Evolutionary conservation across 352 stramenopile species (phyloP).

Genomic region (Globisporangium paddicum): DNA sequence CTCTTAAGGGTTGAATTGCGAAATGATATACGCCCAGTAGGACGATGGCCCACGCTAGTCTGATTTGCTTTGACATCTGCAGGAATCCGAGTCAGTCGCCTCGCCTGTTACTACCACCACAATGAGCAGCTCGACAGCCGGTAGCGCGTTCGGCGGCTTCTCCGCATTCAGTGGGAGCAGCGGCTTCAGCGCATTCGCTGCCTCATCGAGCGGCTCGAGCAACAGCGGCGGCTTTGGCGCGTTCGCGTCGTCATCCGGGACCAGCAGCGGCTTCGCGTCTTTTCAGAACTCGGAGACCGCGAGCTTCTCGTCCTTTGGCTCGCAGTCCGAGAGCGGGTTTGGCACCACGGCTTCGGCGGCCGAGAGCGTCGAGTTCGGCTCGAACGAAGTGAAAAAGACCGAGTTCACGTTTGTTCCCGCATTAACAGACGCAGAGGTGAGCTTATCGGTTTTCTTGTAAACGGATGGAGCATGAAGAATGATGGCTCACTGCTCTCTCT

Average conservation of each 20-base stretch:
- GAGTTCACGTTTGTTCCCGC: conserved; percentile 39
- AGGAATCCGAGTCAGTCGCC: neutral
- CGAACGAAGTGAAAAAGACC: conserved; percentile 36
- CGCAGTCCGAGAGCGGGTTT: conserved; percentile 34
- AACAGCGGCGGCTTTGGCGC: conserved; percentile 22
- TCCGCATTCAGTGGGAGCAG: conserved; percentile 43
- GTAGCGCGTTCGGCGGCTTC: conserved; percentile 49
- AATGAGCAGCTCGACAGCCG: conserved; percentile 14
- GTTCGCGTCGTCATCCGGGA: conserved; percentile 10
- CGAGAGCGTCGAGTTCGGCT: conserved; percentile 45
- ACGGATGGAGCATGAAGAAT: neutral
- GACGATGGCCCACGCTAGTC: neutral
- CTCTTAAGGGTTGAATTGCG: neutral
- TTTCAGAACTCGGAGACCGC: conserved; percentile 39
- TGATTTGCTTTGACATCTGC: neutral
- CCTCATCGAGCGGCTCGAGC: conserved; percentile 23
- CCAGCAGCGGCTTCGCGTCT: conserved; percentile 45
- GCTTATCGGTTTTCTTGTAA: neutral
- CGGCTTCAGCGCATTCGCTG: conserved; percentile 42
- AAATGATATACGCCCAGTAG: neutral
- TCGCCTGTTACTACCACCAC: neutral
- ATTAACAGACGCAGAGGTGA: conserved; percentile 67
- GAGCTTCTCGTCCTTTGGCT: conserved; percentile 58
- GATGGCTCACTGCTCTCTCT: neutral
- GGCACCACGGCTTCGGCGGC: conserved; percentile 28